A percentile compares a stretch with the other conserved stretches of the same genome.
Evolutionary conservation across 495 filamentous ascomycete genomes (phyloP).

Genomic region (Tricharina praecox): DNA sequence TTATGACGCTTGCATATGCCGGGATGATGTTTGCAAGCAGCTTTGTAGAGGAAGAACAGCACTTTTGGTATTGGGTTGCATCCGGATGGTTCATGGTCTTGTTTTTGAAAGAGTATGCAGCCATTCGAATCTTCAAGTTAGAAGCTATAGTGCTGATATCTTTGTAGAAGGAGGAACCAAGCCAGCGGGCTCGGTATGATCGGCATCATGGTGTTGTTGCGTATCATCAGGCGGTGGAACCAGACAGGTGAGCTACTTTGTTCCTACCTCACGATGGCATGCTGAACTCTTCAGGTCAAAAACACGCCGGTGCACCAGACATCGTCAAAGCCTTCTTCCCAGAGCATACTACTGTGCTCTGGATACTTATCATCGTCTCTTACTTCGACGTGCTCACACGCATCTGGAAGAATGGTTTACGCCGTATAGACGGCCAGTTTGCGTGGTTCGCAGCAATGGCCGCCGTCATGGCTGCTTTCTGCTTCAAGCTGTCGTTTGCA

Average conservation of each 20-base stretch:
- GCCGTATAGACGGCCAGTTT: conserved; percentile 28
- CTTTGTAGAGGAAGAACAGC: conserved; percentile 94
- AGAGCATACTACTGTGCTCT: conserved; percentile 45
- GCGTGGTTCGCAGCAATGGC: conserved; percentile 74
- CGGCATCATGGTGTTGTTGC: conserved; percentile 33
- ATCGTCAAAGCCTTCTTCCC: conserved; percentile 55
- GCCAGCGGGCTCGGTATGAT: background rate
- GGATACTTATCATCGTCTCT: conserved; percentile 52
- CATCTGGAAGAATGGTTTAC: conserved; percentile 25
- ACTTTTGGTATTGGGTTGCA: conserved; percentile 91
- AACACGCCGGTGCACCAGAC: conserved; percentile 73
- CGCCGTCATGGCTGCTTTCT: conserved; percentile 33
- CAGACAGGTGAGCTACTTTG: conserved; percentile 40
- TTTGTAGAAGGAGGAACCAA: background rate
- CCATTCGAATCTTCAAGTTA: too few relatives aligned
- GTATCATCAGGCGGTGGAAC: conserved; percentile 68
- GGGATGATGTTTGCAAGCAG: conserved; percentile 95
- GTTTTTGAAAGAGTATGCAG: conserved; percentile 34
- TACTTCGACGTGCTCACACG: conserved; percentile 39
- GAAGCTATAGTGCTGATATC: background rate
- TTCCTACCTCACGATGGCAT: background rate
- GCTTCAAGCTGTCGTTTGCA: conserved; percentile 23
- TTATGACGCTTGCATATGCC: conserved; percentile 44
- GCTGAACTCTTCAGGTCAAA: conserved; percentile 43
- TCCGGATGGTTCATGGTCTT: conserved; percentile 60